These are phyloP conservation scores for Eimeria mitis DNA, from an alignment of 169 alveolate species.

Conservation along the genomic window DNA sequence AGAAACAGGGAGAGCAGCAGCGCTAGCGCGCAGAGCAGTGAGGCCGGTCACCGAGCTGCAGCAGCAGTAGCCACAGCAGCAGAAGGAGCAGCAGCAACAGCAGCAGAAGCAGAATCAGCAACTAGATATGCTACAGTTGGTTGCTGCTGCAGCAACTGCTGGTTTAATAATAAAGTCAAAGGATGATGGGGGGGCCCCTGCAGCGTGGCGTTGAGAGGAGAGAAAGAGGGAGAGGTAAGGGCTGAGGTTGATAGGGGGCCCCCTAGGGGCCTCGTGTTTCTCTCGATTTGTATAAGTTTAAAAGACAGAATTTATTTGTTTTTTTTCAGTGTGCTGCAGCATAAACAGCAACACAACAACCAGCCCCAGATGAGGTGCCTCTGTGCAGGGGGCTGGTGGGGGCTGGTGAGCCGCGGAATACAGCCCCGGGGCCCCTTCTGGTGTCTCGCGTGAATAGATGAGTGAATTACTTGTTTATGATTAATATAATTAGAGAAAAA, in stretches of 20 bases:
- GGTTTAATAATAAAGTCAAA: background rate
- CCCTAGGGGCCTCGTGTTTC: constrained; percentile 19
- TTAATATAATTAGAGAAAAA: background rate
- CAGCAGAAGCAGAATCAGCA: no score
- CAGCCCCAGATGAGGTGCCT: constrained; percentile 30
- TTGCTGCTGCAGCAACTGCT: background rate
- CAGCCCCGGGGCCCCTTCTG: background rate
- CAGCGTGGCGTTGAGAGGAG: background rate
- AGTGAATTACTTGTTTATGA: background rate
- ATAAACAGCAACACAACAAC: background rate
- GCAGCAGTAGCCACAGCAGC: constrained; percentile 2
- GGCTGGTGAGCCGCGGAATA: background rate
- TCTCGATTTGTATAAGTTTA: background rate
- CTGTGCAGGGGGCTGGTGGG: constrained; percentile 19
- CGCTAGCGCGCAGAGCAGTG: no score
- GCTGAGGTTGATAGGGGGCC: constrained; percentile 14
- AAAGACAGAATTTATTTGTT: background rate
- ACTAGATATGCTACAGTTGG: background rate
- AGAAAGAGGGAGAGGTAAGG: background rate
- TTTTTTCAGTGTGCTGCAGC: background rate
- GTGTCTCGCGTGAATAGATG: background rate
- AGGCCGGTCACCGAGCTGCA: background rate
- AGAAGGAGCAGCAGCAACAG: background rate
- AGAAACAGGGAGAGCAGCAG: no score
- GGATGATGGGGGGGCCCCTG: background rate